Base-by-base conservation (phyloP, 2,329 filamentous ascomycete genomes). In the Chrysoporthe austroafricana region DNA sequence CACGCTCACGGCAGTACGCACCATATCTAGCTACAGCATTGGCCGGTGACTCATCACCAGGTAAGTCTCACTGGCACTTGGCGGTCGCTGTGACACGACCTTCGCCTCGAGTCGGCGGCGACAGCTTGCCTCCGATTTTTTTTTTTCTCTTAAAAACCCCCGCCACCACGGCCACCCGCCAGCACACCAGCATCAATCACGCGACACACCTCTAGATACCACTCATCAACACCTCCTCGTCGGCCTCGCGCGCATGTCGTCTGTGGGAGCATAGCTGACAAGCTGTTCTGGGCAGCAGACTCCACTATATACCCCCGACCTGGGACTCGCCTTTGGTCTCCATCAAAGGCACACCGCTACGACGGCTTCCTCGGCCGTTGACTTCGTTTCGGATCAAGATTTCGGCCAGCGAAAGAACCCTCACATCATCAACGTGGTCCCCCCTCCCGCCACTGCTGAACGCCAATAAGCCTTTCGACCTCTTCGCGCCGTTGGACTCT, bases 331-430 rank as follows among this genome's bases (percentile, higher is more conserved):
- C 88, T 90, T 90, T 90, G 88, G 86, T 89, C 86, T 80, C 75
- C 72, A 64, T 85, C 86, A 90, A 90, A 90, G 87, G 88, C 87
- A 84, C 77, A 76, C 73, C 72, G 76, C 73, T 79, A 89, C 76
- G 78, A 90, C 88, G 88, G 88, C 88, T 89, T 81, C 80, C 76
- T 78, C 76, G 82, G 87, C 88, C 88, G 86, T 86, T 72, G 82
- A 77, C 76, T 82, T 88, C 78, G 83, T 88, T 78, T 86, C 85
- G 83, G 86, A 89, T 80, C 86, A 90, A 88, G 85, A 90, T 90
- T 90, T 88, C 86, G 86, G 86, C 81, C 81, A 87, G 79, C 83
- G 85, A 79, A 85, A 88, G 80, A 84, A 85, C 75, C 84, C 86
- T 73, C 86, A 90, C 81, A 89, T 88, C 81, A 87, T 89, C 85